These are phyloP conservation scores for Cryoendolithus antarcticus DNA, from an alignment of 2,329 filamentous ascomycete genomes.

Conservation along the genomic window DNA sequence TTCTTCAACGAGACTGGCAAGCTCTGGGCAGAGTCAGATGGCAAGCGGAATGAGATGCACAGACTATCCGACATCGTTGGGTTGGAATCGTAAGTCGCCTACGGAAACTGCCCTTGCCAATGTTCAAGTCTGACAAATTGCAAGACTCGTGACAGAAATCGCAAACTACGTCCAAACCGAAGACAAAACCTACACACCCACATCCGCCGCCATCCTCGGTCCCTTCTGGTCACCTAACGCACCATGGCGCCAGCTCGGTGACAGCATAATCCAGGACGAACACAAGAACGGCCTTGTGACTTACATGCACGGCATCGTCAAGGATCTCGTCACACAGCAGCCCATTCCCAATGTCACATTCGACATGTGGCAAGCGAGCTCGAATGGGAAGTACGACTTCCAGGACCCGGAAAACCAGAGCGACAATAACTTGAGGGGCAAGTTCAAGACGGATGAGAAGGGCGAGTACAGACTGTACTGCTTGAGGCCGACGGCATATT, in stretches of 20 bases:
- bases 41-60: slow-evolving; percentile 54
- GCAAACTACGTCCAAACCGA: slow-evolving; percentile 45
- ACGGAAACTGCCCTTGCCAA: not conserved
- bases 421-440: slow-evolving; percentile 63
- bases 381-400: slow-evolving; percentile 41
- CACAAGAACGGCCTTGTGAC: slow-evolving; percentile 41
- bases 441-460: slow-evolving; percentile 53
- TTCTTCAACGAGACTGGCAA: slow-evolving; percentile 49
- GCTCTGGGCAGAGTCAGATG: slow-evolving; percentile 32
- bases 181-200: slow-evolving; percentile 47
- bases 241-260: slow-evolving; percentile 54
- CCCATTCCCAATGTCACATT: slow-evolving; percentile 56
- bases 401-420: slow-evolving; percentile 56
- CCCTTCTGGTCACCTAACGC: slow-evolving; percentile 63
- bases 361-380: slow-evolving; percentile 69
- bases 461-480: slow-evolving; percentile 46
- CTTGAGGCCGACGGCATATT: slow-evolving; percentile 35
- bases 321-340: slow-evolving; percentile 47
- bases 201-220: slow-evolving; percentile 60
- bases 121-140: not conserved
- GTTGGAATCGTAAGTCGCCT: slow-evolving; percentile 43
- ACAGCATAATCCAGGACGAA: slow-evolving; percentile 22
- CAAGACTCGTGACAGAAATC: slow-evolving; percentile 5
- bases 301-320: slow-evolving; percentile 52
- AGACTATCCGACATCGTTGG: slow-evolving; percentile 48